Evolutionary conservation across 345 rosid species (phyloP), one percentile per base, ranked within the genome.

Genomic region (Hypericum perforatum): DNA sequence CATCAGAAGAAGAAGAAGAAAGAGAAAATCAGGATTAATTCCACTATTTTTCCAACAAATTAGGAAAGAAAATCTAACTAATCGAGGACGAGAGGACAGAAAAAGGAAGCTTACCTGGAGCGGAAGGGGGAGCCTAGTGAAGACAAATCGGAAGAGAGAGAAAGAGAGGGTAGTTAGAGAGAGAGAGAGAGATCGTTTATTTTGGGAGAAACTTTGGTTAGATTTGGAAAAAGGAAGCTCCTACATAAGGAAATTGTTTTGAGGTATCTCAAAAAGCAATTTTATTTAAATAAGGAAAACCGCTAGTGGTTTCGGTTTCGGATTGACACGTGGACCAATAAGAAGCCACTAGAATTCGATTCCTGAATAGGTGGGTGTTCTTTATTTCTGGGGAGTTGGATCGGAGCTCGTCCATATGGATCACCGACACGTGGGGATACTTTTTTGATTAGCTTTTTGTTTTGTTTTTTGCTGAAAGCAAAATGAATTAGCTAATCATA

Each of bases 381-480:
- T 22, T 22, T 22, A 22, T 22, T 22, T 1, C 32, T 22, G 32
- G 32, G 32, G 32, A 22, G 32, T 22, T 22, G 32, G 32, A 22
- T 22, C 32, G 32, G 4, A 1, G 32, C 57, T 63, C 61, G 69
- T 52, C 66, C 15, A 42, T 68, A 66, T 77, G 61, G 82, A 68
- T 74, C 66, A 5, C 45, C 54, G 78, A 77, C 82, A 60, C 74
- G 78, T 77, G 82, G 45, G 61, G 56, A 45, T 5, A 39, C 66
- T 49, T 54, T 57, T 62, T 68, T 47, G 16, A 74, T 56, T 58
- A 63, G 45, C 37, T 40, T 16, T 8, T 6, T 12, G 9, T 11
- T 7, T 9, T 12, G 0, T 43, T 49, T 10, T 37, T 7, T 13
- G 32, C 32, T 22, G 2, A 22, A 22, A 22, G 4, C 32, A 49